Evolutionary conservation across 495 filamentous ascomycete species (phyloP).

Genomic region (Amniculicola lignicola): DNA sequence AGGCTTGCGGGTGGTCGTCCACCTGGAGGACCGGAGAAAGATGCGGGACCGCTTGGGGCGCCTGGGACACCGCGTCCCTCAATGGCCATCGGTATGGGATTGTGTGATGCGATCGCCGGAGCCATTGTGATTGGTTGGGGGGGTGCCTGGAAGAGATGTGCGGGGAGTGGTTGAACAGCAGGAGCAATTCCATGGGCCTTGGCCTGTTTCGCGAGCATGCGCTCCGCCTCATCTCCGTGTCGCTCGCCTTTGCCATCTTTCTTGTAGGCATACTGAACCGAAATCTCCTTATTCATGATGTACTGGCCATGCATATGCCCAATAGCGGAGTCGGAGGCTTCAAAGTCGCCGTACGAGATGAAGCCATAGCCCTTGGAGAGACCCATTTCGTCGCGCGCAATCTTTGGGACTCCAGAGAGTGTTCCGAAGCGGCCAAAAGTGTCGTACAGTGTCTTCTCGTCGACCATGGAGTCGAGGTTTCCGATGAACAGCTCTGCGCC

Average conservation of each 20-base stretch:
- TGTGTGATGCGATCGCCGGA: constrained; percentile 1
- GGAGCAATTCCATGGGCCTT: constrained; percentile 89
- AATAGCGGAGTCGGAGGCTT: constrained; percentile 89
- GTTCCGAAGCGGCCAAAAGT: constrained; percentile 93
- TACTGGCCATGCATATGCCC: constrained; percentile 94
- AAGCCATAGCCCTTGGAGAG: constrained; percentile 97
- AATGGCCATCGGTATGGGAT: constrained; percentile 53
- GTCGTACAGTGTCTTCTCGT: constrained; percentile 95
- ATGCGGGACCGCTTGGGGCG: constrained; percentile 25
- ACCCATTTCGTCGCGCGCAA: constrained; percentile 87
- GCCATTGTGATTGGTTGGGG: constrained; percentile 37
- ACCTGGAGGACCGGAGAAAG: constrained; percentile 11
- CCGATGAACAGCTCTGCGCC: constrained; percentile 97
- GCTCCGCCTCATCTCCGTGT: constrained; percentile 91
- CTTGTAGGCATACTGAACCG: constrained; percentile 98
- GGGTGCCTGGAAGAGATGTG: constrained; percentile 47
- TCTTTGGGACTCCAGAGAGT: constrained; percentile 80
- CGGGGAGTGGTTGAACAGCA: constrained; percentile 57
- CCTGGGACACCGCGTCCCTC: constrained; percentile 46
- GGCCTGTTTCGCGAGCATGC: constrained; percentile 87
- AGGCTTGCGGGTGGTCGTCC: constrained; percentile 40
- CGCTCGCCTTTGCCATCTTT: constrained; percentile 97
- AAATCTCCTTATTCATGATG: constrained; percentile 92
- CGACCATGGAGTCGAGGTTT: constrained; percentile 90
- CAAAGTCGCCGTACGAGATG: constrained; percentile 89